Evolutionary conservation across 306 rosid species (phyloP), one percentile per base, ranked within the genome.

Genomic region (Pterocarpus macrocarpus): DNA sequence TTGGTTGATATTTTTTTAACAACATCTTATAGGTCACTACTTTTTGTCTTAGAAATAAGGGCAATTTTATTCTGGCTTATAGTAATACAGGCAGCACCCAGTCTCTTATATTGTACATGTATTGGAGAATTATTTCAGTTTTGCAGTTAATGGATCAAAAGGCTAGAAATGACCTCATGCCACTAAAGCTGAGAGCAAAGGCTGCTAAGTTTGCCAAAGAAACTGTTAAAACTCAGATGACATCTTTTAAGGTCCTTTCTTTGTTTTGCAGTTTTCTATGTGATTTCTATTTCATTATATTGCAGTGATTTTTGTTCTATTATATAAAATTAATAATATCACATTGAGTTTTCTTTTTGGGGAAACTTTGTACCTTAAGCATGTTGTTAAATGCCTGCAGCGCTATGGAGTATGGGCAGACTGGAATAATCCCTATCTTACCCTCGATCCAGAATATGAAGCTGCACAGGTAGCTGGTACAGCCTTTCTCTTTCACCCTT

Each of bases 351-450:
- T 53, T n/a, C 5, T 74, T 81, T 14, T 39, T 45, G 43, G 55
- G 65, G 47, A 68, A 39, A 61, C 13, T 32, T 17, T 69, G 81
- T 68, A 66, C 63, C 77, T 86, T 62, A 78, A 77, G 41, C 76
- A 66, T 88, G 61, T 75, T 81, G 81, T 86, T 76, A 76, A 86
- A 85, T 88, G 71, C 79, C 81, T 93, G 85, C 94, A 95, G 98
- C 99, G 99, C 62, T 95, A 77, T 81, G 98, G 99, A 85, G 89
- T 95, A 68, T 95, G 99, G 99, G 99, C 98, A n/a, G 98, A 95
- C 88, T 95, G 99, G 98, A 89, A 86, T 76, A 85, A 87, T 87
- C 92, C 93, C 52, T 95, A 95, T 82, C 93, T 95, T 78, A 93
- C 99, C 63, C 92, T 95, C 47, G 97, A 92, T 86, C 96, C 98